Evolutionary conservation across 2,329 filamentous ascomycete species (phyloP).

Genomic region (Parastagonospora nodorum): DNA sequence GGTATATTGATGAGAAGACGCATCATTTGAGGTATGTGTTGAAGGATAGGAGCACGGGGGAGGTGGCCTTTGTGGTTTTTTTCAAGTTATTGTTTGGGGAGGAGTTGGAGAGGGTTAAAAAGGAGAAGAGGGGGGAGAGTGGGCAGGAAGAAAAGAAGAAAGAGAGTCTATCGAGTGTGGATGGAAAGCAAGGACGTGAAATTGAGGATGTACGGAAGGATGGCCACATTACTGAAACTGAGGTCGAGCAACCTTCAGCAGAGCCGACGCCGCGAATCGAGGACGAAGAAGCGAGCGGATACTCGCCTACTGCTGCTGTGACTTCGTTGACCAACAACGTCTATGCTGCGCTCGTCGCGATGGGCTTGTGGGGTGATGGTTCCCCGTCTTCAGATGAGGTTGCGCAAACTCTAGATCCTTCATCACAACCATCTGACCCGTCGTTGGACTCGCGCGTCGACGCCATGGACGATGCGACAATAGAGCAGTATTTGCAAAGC

Average conservation of each 20-base stretch:
- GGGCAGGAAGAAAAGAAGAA: not conserved
- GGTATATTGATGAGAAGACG: slow-evolving; percentile 55
- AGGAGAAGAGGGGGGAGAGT: slow-evolving; percentile 5
- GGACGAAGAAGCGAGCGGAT: slow-evolving; percentile 13
- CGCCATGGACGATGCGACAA: slow-evolving; percentile 24
- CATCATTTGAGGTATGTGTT: slow-evolving; percentile 54
- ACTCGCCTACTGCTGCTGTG: slow-evolving; percentile 13
- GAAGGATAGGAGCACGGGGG: slow-evolving; percentile 49
- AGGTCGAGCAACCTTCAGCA: not conserved
- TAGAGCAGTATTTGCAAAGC: slow-evolving; percentile 29
- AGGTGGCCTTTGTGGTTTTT: slow-evolving; percentile 52
- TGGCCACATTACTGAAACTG: not conserved
- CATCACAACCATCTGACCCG: slow-evolving; percentile 1
- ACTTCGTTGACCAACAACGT: slow-evolving; percentile 31
- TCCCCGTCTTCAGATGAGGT: slow-evolving; percentile 17
- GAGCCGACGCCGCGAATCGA: slow-evolving; percentile 6
- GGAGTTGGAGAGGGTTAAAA: slow-evolving; percentile 45
- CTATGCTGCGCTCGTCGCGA: slow-evolving; percentile 29
- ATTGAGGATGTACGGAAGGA: not conserved
- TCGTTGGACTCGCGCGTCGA: slow-evolving; percentile 29
- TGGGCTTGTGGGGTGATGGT: slow-evolving; percentile 42
- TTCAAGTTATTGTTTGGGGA: slow-evolving; percentile 54
- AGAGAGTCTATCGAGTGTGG: not conserved
- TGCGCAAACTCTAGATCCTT: slow-evolving; percentile 1
- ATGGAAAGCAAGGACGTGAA: not conserved